Evolutionary conservation across 257 asterid species (phyloP), one percentile per base, ranked within the genome.

Genomic region (Solanum dulcamara): DNA sequence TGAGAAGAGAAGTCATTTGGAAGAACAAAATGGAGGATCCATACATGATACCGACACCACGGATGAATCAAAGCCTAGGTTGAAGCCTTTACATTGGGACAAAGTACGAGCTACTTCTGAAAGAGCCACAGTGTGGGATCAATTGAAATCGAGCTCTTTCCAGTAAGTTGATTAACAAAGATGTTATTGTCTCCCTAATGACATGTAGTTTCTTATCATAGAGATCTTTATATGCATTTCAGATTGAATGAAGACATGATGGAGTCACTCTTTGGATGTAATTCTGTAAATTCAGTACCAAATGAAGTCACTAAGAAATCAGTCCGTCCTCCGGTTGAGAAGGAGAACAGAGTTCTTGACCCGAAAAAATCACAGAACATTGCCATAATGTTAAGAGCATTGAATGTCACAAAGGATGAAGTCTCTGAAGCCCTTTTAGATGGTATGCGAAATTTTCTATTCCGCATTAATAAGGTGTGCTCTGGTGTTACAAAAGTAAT

Each of bases 61-160:
- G 26, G 97, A 93, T 81, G 97, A 92, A 88, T 90, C 92, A 38
- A 97, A 89, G 48, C 87, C 87, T 15, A 85, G 70, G 48, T 80
- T 85, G 79, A 85, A 85, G 14, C 85, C 87, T 5, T 66, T 85
- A 42, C 87, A 85, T 3, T 85, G 87, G 87, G 87, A 85, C 81
- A 85, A 85, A 85, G 87, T 85, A 32, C 64, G 81, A 51, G 87
- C 87, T 11, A 33, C 81, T 24, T 80, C 87, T 6, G 81, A 85
- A 5, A 40, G 72, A 62, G 84, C 84, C 10, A 85, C 85, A 2
- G 87, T 85, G 50, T 85, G 87, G 87, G 87, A 80, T 32, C 84
- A 85, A 14, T 62, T 85, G n/a, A 80, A 66, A 66, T 64, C 87
- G 32, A 85, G 81, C 85, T 85, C 87, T 35, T 85, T 85, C 81